A percentile compares a stretch with the other conserved stretches of the same genome.
Evolutionary conservation across 371 early-diverging fungal genomes (phyloP).

Genomic region (Saksenaea vasiformis): DNA sequence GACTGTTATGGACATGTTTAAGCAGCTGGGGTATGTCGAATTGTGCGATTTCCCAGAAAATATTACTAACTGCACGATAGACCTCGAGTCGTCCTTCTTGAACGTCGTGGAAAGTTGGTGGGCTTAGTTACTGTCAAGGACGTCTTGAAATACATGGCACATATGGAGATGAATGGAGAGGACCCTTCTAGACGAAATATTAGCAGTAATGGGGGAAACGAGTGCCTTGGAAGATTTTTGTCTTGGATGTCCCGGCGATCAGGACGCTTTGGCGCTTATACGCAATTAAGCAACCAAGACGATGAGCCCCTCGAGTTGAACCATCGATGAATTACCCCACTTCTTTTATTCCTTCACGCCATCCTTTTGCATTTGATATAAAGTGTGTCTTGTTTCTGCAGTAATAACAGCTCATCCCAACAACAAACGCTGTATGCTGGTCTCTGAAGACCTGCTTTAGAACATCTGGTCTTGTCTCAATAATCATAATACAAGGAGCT

Average conservation of each 20-base stretch:
- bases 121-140: slow-evolving; percentile 84
- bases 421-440: too few species aligned
- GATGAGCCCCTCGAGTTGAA: slow-evolving; percentile 23
- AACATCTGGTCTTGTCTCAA: too few species aligned
- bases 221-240: not conserved
- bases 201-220: not conserved
- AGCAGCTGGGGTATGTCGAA: slow-evolving; percentile 74
- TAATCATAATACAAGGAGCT: too few species aligned
- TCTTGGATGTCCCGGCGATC: slow-evolving; percentile 13
- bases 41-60: slow-evolving; percentile 2
- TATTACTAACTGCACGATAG: slow-evolving; percentile 28
- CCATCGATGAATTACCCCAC: not conserved
- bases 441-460: too few species aligned
- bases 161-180: slow-evolving; percentile 40
- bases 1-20: slow-evolving; percentile 89
- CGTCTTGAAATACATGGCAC: slow-evolving; percentile 66
- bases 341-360: not conserved
- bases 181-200: not conserved
- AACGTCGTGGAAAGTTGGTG: slow-evolving; percentile 65
- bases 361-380: not conserved
- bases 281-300: slow-evolving; percentile 5
- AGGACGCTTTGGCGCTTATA: slow-evolving; percentile 5
- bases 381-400: not conserved
- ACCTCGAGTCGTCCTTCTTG: slow-evolving; percentile 75
- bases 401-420: too few species aligned